A percentile compares a stretch with the other conserved stretches of the same genome.
phyloP scores from a whole-genome alignment of 495 filamentous ascomycete species.

The Penicillium soppii region DNA sequence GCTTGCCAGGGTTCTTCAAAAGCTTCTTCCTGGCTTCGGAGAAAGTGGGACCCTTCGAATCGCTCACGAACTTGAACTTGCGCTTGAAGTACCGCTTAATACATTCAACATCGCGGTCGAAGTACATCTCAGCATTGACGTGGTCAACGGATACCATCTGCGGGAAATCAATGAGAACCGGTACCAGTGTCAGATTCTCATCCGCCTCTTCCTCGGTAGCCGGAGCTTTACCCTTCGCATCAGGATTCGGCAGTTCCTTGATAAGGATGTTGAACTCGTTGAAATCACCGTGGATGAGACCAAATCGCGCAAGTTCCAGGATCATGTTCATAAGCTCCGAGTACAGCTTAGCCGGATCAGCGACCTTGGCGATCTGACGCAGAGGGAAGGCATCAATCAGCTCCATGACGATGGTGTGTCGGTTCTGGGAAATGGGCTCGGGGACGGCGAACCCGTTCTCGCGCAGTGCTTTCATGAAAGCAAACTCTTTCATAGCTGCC shows the following conservation, averaged over 20 bases:
- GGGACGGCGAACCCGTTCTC: constrained; percentile 88
- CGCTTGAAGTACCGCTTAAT: constrained; percentile 90
- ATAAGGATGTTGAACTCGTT: constrained; percentile 99
- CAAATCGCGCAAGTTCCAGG: constrained; percentile 77
- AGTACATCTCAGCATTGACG: constrained; percentile 88
- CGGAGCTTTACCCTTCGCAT: constrained; percentile 36
- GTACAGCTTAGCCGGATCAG: constrained; percentile 78
- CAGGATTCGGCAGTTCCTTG: constrained; percentile 60
- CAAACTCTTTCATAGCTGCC: constrained; percentile 87
- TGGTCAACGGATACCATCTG: constrained; percentile 98
- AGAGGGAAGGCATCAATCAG: constrained; percentile 87
- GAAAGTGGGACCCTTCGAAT: constrained; percentile 81
- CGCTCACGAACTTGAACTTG: constrained; percentile 82
- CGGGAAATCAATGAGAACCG: constrained; percentile 94
- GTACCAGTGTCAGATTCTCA: constrained; percentile 44
- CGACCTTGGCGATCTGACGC: constrained; percentile 75
- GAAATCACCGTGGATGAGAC: constrained; percentile 96
- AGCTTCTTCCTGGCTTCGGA: constrained; percentile 76
- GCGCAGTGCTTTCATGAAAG: constrained; percentile 84
- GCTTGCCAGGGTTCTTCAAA: constrained; percentile 58
- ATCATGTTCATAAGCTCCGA: constrained; percentile 86
- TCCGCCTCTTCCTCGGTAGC: constrained; percentile 26
- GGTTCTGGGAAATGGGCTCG: constrained; percentile 77
- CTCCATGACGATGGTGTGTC: constrained; percentile 95
- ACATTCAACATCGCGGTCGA: constrained; percentile 91